A percentile compares a stretch with the other conserved stretches of the same genome.
Conservation (phyloP, 352 stramenopile genomes). For the Phytopythium aichiense region DNA sequence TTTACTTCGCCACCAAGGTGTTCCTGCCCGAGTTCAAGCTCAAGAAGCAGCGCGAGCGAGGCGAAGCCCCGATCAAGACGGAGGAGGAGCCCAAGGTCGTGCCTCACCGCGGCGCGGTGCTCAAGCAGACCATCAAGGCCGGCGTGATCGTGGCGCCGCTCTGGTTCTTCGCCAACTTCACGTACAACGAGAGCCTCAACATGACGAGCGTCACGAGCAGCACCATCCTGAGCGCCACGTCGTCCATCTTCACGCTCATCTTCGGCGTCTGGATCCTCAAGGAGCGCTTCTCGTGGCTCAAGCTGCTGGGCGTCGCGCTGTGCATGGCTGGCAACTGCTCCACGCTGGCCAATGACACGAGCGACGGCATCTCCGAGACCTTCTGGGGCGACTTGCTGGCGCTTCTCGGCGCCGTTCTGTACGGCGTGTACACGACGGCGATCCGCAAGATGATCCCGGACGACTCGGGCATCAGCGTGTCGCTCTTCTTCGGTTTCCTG, state of each 20-base stretch:
- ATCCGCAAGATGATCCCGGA: constrained; percentile 77
- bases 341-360: constrained; percentile 79
- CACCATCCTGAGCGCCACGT: constrained; percentile 94
- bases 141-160: constrained; percentile 78
- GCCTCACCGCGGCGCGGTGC: constrained; percentile 18
- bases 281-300: constrained; percentile 79
- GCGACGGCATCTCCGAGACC: constrained; percentile 21
- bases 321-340: constrained; percentile 90
- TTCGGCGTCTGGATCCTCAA: constrained; percentile 82
- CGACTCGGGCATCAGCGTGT: constrained; percentile 88
- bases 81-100: constrained; percentile 11
- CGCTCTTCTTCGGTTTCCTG: constrained; percentile 95
- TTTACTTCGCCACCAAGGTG: constrained; percentile 58
- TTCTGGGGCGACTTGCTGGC: constrained; percentile 67
- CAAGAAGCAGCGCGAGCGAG: neutral
- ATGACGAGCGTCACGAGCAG: constrained; percentile 92
- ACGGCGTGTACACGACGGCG: constrained; percentile 92
- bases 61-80: constrained; percentile 15
- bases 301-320: constrained; percentile 84
- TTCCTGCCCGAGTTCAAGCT: constrained; percentile 19
- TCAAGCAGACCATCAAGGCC: constrained; percentile 37
- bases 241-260: constrained; percentile 92
- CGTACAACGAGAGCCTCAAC: constrained; percentile 93
- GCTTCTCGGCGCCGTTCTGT: constrained; percentile 84
- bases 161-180: constrained; percentile 95